These are phyloP conservation scores for Yamadazyma epiphylla DNA, from an alignment of 1,139 yeast genomes.

Conservation along the genomic window DNA sequence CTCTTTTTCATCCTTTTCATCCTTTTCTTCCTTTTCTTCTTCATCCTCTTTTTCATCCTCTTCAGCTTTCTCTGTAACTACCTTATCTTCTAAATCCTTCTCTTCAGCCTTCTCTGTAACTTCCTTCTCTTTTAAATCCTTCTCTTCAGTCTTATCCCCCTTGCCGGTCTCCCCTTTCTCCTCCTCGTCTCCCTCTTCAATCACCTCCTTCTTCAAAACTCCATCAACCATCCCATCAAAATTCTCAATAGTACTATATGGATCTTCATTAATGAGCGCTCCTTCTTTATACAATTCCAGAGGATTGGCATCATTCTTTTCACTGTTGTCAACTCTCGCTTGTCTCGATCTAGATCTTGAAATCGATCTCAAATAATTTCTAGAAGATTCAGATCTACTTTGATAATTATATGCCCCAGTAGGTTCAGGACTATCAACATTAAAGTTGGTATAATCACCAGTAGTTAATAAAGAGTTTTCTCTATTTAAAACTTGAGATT, in stretches of 20 bases:
- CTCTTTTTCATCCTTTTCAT: conserved; percentile 1
- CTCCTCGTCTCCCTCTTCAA: not conserved
- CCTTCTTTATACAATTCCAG: conserved; percentile 40
- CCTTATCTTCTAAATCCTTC: conserved; percentile 1
- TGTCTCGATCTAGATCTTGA: conserved; percentile 61
- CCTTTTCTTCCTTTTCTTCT: conserved; percentile 3
- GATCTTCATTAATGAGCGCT: conserved; percentile 46
- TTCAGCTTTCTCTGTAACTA: conserved; percentile 1
- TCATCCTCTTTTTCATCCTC: conserved; percentile 2
- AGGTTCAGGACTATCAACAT: conserved; percentile 35
- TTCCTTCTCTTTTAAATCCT: conserved; percentile 9
- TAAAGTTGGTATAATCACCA: conserved; percentile 49
- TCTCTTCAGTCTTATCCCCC: not conserved
- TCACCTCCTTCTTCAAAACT: conserved; percentile 21
- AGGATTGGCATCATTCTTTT: conserved; percentile 42
- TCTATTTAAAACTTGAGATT: conserved; percentile 20
- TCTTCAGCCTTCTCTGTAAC: conserved; percentile 5
- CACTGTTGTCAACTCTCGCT: conserved; percentile 32
- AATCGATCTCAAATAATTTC: conserved; percentile 55
- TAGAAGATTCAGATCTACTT: conserved; percentile 32
- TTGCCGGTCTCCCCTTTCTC: not conserved
- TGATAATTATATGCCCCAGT: conserved; percentile 23
- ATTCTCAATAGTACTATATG: conserved; percentile 36
- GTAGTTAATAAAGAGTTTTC: conserved; percentile 45
- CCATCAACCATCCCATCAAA: conserved; percentile 41